Evolutionary conservation across 2,329 filamentous ascomycete species (phyloP).

Genomic region (Colletotrichum godetiae): DNA sequence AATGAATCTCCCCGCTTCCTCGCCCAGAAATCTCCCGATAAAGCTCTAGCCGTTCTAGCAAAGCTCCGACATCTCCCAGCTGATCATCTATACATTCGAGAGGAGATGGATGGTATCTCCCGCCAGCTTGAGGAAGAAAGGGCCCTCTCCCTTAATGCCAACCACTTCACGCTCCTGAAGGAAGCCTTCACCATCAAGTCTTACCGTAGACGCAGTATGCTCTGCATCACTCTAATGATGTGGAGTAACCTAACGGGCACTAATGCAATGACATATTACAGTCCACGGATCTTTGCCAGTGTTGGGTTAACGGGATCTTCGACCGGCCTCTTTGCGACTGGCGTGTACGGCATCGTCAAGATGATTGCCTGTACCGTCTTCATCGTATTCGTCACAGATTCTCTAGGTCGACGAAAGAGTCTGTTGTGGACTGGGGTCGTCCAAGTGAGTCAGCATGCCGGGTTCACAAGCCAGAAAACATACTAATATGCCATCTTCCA

Average conservation of each 20-base stretch:
- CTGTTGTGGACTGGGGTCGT: slow-evolving; percentile 41
- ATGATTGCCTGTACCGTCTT: slow-evolving; percentile 37
- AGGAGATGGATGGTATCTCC: background rate
- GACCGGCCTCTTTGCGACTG: slow-evolving; percentile 70
- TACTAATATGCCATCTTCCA: background rate
- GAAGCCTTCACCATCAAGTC: slow-evolving; percentile 32
- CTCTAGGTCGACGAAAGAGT: slow-evolving; percentile 37
- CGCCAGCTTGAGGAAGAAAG: slow-evolving; percentile 61
- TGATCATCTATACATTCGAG: slow-evolving; percentile 40
- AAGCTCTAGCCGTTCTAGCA: slow-evolving; percentile 49
- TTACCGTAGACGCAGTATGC: slow-evolving; percentile 29
- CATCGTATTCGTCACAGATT: slow-evolving; percentile 39
- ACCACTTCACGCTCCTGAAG: slow-evolving; percentile 28
- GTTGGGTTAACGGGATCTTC: slow-evolving; percentile 70
- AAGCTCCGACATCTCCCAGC: slow-evolving; percentile 52
- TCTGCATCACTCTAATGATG: slow-evolving; percentile 31
- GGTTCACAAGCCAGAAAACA: background rate
- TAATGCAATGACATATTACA: slow-evolving; percentile 48
- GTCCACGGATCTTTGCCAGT: slow-evolving; percentile 69
- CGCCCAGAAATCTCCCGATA: slow-evolving; percentile 49
- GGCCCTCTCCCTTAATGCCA: slow-evolving; percentile 38
- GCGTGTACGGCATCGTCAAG: slow-evolving; percentile 74
- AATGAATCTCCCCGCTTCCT: slow-evolving; percentile 52
- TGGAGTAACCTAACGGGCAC: slow-evolving; percentile 47
- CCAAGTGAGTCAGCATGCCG: background rate